A percentile compares a stretch with the other conserved stretches of the same genome.
Evolutionary conservation across 495 filamentous ascomycete genomes (phyloP).

Genomic region (Penicillium coprophilum): DNA sequence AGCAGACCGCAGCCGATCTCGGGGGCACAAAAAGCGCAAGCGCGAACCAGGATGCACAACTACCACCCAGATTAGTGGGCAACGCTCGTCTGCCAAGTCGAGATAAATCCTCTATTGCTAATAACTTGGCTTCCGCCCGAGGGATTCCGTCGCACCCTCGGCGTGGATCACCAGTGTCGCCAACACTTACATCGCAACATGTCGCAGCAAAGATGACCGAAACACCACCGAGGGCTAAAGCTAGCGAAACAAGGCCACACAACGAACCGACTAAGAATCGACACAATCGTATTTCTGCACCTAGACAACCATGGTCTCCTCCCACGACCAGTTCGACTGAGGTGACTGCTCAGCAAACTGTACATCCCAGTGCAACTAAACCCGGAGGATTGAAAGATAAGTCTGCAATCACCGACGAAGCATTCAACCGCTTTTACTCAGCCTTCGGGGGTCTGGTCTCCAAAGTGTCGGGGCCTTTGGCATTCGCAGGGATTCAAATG

Average conservation of each 20-base stretch:
- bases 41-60: slow-evolving; percentile 31
- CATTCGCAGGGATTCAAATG: slow-evolving; percentile 87
- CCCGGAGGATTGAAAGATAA: slow-evolving; percentile 14
- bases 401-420: slow-evolving; percentile 58
- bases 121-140: slow-evolving; percentile 82
- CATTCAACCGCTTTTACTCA: slow-evolving; percentile 86
- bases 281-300: slow-evolving; percentile 20
- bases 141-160: slow-evolving; percentile 76
- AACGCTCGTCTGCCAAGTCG: slow-evolving; percentile 55
- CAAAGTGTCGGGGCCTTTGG: slow-evolving; percentile 80
- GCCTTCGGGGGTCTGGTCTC: slow-evolving; percentile 83
- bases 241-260: slow-evolving; percentile 38
- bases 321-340: slow-evolving; percentile 37
- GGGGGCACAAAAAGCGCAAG: slow-evolving; percentile 29
- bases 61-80: slow-evolving; percentile 36
- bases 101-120: slow-evolving; percentile 85
- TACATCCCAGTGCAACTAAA: slow-evolving; percentile 27
- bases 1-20: slow-evolving; percentile 25
- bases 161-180: slow-evolving; percentile 57
- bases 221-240: slow-evolving; percentile 48
- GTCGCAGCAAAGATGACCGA: slow-evolving; percentile 70
- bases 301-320: slow-evolving; percentile 41
- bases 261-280: slow-evolving; percentile 31
- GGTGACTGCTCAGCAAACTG: slow-evolving; percentile 37
- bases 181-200: slow-evolving; percentile 71